Conservation (phyloP, 2,329 filamentous ascomycete species). For the Hypomyces rosellus region DNA sequence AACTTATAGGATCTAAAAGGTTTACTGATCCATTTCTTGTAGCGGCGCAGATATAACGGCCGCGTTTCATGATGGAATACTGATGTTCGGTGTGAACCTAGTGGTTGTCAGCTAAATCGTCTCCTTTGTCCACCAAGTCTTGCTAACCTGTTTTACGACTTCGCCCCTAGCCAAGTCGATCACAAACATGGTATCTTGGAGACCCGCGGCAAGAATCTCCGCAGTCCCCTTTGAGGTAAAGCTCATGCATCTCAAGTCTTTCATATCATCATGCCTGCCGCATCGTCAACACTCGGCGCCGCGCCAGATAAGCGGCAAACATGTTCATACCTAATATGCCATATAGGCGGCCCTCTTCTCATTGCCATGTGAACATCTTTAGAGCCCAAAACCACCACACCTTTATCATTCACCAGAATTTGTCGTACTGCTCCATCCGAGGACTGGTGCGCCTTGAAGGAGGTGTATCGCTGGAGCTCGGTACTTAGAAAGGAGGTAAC, state of each 20-base stretch:
- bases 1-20: constrained; percentile 73
- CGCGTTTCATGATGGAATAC: constrained; percentile 89
- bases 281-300: constrained; percentile 15
- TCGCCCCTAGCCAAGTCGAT: constrained; percentile 65
- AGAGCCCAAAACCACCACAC: constrained; percentile 77
- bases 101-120: constrained; percentile 22
- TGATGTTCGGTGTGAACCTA: constrained; percentile 65
- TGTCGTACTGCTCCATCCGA: constrained; percentile 78
- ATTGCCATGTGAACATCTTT: constrained; percentile 84
- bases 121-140: background rate
- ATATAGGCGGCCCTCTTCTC: constrained; percentile 74
- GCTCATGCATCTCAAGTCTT: constrained; percentile 87
- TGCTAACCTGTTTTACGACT: constrained; percentile 56
- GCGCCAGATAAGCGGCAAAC: background rate
- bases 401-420: constrained; percentile 84
- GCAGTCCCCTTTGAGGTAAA: constrained; percentile 81
- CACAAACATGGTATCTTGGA: constrained; percentile 79
- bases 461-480: constrained; percentile 84
- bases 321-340: constrained; percentile 67
- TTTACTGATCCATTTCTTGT: constrained; percentile 77
- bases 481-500: constrained; percentile 82
- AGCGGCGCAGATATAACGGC: constrained; percentile 85
- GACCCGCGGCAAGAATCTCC: constrained; percentile 81
- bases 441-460: constrained; percentile 70
- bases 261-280: constrained; percentile 67